Evolutionary conservation across 2,329 filamentous ascomycete species (phyloP).

Genomic region (Macrophomina phaseolina): DNA sequence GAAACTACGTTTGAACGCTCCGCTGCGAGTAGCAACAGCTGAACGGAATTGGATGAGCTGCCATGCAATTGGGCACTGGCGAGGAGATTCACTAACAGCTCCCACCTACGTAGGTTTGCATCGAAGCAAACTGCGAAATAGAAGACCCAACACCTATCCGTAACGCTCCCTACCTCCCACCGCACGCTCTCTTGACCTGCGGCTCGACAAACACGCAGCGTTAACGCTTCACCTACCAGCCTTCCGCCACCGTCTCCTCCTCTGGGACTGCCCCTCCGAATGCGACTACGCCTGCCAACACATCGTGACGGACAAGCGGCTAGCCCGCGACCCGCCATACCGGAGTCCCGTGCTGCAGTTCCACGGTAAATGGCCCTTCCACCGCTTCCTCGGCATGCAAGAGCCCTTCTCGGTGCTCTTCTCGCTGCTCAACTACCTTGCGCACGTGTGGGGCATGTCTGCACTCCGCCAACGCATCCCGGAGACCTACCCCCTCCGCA

Average conservation of each 20-base stretch:
- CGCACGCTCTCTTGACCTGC: slow-evolving; percentile 20
- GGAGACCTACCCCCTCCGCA: slow-evolving; percentile 72
- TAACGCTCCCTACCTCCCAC: slow-evolving; percentile 54
- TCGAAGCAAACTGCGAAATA: slow-evolving; percentile 76
- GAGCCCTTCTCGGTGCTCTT: slow-evolving; percentile 94
- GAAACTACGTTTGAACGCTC: slow-evolving; percentile 26
- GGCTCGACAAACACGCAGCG: not conserved
- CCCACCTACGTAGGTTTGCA: slow-evolving; percentile 68
- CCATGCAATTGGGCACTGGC: slow-evolving; percentile 30
- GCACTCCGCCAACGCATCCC: slow-evolving; percentile 75
- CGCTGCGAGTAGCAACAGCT: not conserved
- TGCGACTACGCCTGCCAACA: slow-evolving; percentile 99
- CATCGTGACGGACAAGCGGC: slow-evolving; percentile 77
- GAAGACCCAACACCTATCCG: slow-evolving; percentile 69
- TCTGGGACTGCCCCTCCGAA: slow-evolving; percentile 92
- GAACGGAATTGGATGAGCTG: not conserved
- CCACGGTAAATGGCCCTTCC: slow-evolving; percentile 98
- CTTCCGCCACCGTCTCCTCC: slow-evolving; percentile 79
- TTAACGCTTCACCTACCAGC: slow-evolving; percentile 57
- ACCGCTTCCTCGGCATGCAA: slow-evolving; percentile 88
- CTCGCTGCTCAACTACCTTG: slow-evolving; percentile 87
- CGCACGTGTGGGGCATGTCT: slow-evolving; percentile 78
- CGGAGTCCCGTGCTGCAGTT: slow-evolving; percentile 80
- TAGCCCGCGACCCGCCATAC: slow-evolving; percentile 68
- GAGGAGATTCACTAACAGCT: slow-evolving; percentile 14